phyloP scores from a whole-genome alignment of 192 early-diverging fungal species.

The Podila minutissima region DNA sequence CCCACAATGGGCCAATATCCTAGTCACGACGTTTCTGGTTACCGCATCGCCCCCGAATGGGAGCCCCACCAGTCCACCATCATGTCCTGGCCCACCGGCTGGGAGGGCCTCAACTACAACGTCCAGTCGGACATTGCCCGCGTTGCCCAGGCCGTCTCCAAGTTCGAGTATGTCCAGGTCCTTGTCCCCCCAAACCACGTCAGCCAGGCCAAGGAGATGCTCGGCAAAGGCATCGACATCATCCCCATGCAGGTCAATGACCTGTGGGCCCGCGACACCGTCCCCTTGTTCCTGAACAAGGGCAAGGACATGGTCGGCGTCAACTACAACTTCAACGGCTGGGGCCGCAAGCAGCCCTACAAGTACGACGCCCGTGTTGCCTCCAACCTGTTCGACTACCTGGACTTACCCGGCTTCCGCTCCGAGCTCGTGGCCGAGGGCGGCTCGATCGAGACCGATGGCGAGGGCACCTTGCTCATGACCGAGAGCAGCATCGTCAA shows the following conservation, averaged over 20 bases:
- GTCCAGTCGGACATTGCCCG: slow-evolving; percentile 28
- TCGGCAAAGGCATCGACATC: slow-evolving; percentile 6
- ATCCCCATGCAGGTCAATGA: slow-evolving; percentile 18
- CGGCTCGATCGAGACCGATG: slow-evolving; percentile 26
- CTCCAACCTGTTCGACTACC: slow-evolving; percentile 8
- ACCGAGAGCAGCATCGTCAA: slow-evolving; percentile 33
- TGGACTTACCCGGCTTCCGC: slow-evolving; percentile 5
- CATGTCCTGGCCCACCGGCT: slow-evolving; percentile 30
- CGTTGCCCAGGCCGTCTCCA: slow-evolving; percentile 18
- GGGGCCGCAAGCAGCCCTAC: slow-evolving; percentile 21
- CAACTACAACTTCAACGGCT: slow-evolving; percentile 25
- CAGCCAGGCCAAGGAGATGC: slow-evolving; percentile 10
- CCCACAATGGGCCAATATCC: slow-evolving; percentile 11
- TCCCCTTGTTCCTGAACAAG: slow-evolving; percentile 15
- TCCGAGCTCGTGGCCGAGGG: slow-evolving; percentile 22
- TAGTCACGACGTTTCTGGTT: neutral
- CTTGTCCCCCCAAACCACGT: slow-evolving; percentile 12
- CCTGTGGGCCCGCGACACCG: slow-evolving; percentile 21
- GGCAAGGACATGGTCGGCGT: slow-evolving; percentile 7
- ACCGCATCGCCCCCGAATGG: slow-evolving; percentile 14
- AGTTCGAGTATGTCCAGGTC: slow-evolving; percentile 19
- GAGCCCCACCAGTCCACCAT: slow-evolving; percentile 20
- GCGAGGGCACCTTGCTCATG: slow-evolving; percentile 18
- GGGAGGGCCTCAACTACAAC: slow-evolving; percentile 19
- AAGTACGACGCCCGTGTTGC: slow-evolving; percentile 17